phyloP scores from a whole-genome alignment of 2,329 filamentous ascomycete species.

The Pseudohalonectria lignicola region DNA sequence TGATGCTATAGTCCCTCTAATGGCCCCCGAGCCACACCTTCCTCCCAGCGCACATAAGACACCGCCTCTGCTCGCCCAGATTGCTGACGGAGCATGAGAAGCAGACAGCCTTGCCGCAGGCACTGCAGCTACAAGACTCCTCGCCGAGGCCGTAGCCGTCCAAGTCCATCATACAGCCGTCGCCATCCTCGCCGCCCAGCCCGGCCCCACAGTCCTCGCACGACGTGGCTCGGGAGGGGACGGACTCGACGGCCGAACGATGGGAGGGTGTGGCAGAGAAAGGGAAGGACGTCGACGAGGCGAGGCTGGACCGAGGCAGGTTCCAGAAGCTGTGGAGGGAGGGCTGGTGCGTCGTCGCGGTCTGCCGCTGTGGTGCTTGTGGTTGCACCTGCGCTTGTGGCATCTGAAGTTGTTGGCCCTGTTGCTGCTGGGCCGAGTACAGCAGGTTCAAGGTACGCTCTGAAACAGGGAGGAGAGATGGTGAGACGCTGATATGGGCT shows the following conservation, averaged over 20 bases:
- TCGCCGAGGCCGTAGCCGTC: slow-evolving; percentile 17
- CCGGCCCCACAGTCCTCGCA: slow-evolving; percentile 42
- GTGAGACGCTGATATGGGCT: background rate
- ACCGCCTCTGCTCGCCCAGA: slow-evolving; percentile 40
- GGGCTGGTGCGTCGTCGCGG: slow-evolving; percentile 24
- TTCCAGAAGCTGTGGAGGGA: slow-evolving; percentile 53
- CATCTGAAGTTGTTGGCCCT: slow-evolving; percentile 5
- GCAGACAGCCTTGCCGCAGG: slow-evolving; percentile 45
- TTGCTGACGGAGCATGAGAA: slow-evolving; percentile 49
- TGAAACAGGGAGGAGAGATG: no score
- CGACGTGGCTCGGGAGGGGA: no score
- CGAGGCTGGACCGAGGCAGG: slow-evolving; percentile 20
- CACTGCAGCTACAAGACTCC: slow-evolving; percentile 27
- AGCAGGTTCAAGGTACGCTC: slow-evolving; percentile 47
- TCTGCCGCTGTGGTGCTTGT: slow-evolving; percentile 6
- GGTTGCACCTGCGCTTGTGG: slow-evolving; percentile 6
- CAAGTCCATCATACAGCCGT: slow-evolving; percentile 25
- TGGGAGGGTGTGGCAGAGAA: no score
- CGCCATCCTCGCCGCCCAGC: slow-evolving; percentile 15
- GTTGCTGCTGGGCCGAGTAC: slow-evolving; percentile 31
- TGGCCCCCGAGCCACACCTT: slow-evolving; percentile 12
- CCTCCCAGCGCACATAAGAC: slow-evolving; percentile 37
- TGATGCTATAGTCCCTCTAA: no score
- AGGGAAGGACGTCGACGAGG: no score
- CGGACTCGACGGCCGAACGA: no score